Evolutionary conservation across 2,329 filamentous ascomycete genomes (phyloP).

Genomic region (Pseudogymnoascus sp.): DNA sequence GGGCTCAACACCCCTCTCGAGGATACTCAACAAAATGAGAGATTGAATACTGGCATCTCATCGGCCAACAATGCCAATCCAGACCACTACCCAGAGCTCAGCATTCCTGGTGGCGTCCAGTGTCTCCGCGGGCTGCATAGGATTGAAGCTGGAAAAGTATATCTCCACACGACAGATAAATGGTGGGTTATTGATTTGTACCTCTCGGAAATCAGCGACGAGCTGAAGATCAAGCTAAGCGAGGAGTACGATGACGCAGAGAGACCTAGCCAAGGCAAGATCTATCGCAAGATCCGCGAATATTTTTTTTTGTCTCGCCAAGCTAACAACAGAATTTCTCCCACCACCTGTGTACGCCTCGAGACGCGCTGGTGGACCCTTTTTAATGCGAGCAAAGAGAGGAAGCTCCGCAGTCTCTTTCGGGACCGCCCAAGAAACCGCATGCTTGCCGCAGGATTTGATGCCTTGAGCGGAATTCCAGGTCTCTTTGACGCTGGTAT

Average conservation of each 20-base stretch:
- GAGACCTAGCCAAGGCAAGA: background rate
- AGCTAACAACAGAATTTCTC: background rate
- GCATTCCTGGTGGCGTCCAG: constrained; percentile 2
- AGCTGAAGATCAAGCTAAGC: background rate
- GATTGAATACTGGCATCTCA: too few species aligned
- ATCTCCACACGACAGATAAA: constrained; percentile 12
- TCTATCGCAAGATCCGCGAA: constrained; percentile 8
- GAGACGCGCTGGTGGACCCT: constrained; percentile 16
- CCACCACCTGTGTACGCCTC: constrained; percentile 10
- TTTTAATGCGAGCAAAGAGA: constrained; percentile 13
- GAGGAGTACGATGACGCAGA: background rate
- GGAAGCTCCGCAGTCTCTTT: constrained; percentile 15
- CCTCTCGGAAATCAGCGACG: constrained; percentile 15
- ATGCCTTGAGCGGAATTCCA: constrained; percentile 13
- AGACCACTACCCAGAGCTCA: constrained; percentile 11
- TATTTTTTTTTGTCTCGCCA: background rate
- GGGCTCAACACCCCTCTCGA: too few species aligned
- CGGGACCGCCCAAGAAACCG: background rate
- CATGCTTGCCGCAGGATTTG: constrained; percentile 14
- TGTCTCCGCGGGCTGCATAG: constrained; percentile 16
- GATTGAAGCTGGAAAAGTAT: constrained; percentile 17
- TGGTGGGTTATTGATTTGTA: constrained; percentile 22
- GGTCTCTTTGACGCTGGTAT: constrained; percentile 17
- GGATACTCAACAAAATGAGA: too few species aligned
- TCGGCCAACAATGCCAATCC: too few species aligned